A percentile compares a stretch with the other conserved stretches of the same genome.
These are phyloP conservation scores for Cryptococcus maquisensis DNA, from an alignment of 1,284 basidiomycete genomes.

Conservation along the genomic window DNA sequence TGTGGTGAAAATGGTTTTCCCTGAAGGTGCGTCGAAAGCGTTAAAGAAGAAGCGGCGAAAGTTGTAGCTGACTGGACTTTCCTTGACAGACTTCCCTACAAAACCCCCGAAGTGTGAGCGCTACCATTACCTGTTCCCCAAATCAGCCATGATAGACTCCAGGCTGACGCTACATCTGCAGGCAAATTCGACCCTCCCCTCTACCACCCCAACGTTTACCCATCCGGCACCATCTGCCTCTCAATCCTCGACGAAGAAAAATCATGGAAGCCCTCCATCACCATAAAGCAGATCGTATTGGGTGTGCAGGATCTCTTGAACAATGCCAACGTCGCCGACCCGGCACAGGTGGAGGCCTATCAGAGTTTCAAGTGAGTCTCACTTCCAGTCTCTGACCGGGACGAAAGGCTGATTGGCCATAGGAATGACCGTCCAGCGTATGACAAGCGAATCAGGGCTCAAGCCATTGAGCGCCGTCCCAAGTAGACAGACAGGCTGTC, in stretches of 20 bases:
- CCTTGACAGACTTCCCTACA: conserved; percentile 43
- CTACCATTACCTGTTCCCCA: no score
- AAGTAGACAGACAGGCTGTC: conserved; percentile 8
- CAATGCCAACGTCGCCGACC: conserved; percentile 91
- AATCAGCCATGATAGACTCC: background rate
- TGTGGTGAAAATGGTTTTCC: conserved; percentile 89
- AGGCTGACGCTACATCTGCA: conserved; percentile 39
- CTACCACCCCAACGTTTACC: conserved; percentile 98
- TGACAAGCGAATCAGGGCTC: conserved; percentile 73
- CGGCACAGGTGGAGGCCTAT: conserved; percentile 94
- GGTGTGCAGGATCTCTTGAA: conserved; percentile 93
- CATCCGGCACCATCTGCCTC: conserved; percentile 95
- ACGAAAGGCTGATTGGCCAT: background rate
- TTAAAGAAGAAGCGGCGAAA: background rate
- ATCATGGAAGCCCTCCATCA: conserved; percentile 97
- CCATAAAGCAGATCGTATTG: conserved; percentile 94
- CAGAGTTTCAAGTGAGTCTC: conserved; percentile 86
- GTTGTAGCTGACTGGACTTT: no score
- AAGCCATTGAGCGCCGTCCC: conserved; percentile 69
- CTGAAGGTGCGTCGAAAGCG: conserved; percentile 64
- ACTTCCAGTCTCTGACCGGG: background rate
- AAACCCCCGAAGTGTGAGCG: conserved; percentile 48
- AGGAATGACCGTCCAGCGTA: conserved; percentile 88
- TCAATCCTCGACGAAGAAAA: conserved; percentile 99
- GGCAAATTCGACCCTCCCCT: conserved; percentile 95